Percentiles rank a stretch among this genome's conserved stretches.
Conservation (phyloP, 164 flowering plant genomes). For the Magnolia officinalis region DNA sequence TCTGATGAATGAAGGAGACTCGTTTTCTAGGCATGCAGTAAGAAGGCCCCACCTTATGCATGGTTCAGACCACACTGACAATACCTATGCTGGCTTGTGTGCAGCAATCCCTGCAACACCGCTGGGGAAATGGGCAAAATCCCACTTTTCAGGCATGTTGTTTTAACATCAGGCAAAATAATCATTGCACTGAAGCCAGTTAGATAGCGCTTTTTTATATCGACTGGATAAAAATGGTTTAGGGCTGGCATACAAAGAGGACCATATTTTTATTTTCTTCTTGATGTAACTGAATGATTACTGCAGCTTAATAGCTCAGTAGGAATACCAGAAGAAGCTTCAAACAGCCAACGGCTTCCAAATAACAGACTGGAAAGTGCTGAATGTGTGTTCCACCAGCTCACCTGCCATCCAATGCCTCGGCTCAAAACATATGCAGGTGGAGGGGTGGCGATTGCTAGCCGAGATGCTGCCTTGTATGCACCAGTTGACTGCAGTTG, state of each 20-base stretch:
- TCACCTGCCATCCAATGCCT: conserved; percentile 99
- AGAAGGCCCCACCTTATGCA: no score
- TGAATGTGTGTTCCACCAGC: neutral
- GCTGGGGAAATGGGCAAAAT: no score
- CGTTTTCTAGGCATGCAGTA: no score
- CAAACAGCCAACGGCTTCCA: neutral
- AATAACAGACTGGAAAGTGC: neutral
- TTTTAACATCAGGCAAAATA: no score
- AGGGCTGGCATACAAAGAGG: neutral
- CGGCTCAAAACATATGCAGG: conserved; percentile 97
- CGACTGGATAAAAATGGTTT: neutral
- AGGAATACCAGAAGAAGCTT: neutral
- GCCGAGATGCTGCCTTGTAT: conserved; percentile 90
- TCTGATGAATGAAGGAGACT: no score
- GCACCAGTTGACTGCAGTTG: conserved; percentile 86
- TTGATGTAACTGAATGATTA: neutral
- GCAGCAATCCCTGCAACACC: no score
- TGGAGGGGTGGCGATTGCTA: conserved; percentile 98
- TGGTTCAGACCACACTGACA: no score
- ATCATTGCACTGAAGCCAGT: no score
- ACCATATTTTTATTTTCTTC: neutral
- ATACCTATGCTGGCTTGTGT: no score
- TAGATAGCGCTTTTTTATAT: neutral
- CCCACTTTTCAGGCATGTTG: no score
- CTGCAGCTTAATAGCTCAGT: neutral